phyloP scores from a whole-genome alignment of 129 eudicot genomes.

The Pseudognaphalium luteoalbum region DNA sequence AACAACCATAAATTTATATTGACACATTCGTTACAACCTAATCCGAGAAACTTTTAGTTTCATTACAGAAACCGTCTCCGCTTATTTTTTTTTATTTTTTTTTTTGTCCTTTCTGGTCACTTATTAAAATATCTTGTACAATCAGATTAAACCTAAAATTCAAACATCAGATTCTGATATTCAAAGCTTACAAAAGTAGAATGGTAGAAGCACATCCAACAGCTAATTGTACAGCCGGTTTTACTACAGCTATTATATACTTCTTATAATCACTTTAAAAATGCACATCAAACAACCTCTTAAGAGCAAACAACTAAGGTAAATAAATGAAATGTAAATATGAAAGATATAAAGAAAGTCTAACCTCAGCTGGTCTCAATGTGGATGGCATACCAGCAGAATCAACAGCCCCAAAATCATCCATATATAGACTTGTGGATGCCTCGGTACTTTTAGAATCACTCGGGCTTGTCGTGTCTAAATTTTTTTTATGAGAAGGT shows the following conservation, averaged over 20 bases:
- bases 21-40: not conserved
- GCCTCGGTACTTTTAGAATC: conserved; percentile 69
- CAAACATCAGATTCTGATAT: not conserved
- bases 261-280: not conserved
- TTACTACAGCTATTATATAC: not conserved
- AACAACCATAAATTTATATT: not conserved
- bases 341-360: not conserved
- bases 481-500: conserved; percentile 52
- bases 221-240: too few species aligned
- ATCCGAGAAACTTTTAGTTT: not conserved
- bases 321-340: not conserved
- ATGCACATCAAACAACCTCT: not conserved
- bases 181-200: not conserved
- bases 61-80: not conserved
- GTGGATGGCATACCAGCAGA: conserved; percentile 56
- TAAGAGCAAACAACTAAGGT: not conserved
- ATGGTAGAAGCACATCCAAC: not conserved
- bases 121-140: too few species aligned
- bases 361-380: conserved; percentile 62
- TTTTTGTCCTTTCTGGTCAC: not conserved
- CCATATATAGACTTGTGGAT: conserved; percentile 54
- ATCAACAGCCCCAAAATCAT: conserved; percentile 57
- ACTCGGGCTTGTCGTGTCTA: conserved; percentile 50
- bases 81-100: not conserved
- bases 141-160: not conserved